phyloP scores from a whole-genome alignment of 2,329 filamentous ascomycete species.

The Aquanectria penicillioides region DNA sequence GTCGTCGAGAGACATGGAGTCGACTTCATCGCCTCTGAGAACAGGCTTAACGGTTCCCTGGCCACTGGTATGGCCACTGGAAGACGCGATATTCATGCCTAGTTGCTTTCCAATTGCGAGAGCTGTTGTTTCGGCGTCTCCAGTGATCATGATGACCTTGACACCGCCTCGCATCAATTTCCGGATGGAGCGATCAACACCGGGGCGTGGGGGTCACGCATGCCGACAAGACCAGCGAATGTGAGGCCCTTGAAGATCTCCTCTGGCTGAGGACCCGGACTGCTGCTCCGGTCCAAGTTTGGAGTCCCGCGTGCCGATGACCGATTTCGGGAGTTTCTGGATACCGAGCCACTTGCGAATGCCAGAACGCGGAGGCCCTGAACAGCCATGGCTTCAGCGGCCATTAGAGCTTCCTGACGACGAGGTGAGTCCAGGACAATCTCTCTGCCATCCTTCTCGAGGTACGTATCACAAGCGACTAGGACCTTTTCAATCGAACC shows the following conservation, averaged over 20 bases:
- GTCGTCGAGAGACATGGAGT: slow-evolving; percentile 87
- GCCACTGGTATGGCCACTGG: slow-evolving; percentile 61
- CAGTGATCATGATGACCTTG: slow-evolving; percentile 99
- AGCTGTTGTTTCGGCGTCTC: slow-evolving; percentile 94
- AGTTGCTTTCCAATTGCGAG: slow-evolving; percentile 93
- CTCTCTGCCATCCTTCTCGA: slow-evolving; percentile 87
- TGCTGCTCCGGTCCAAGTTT: slow-evolving; percentile 50
- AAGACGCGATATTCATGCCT: slow-evolving; percentile 83
- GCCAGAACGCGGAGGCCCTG: slow-evolving; percentile 91
- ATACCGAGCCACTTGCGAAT: slow-evolving; percentile 85
- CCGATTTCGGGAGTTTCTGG: slow-evolving; percentile 57
- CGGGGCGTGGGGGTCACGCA: slow-evolving; percentile 97
- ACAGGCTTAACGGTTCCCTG: slow-evolving; percentile 75
- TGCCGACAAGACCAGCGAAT: slow-evolving; percentile 93
- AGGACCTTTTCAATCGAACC: slow-evolving; percentile 91
- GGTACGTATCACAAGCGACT: slow-evolving; percentile 87
- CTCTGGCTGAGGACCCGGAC: slow-evolving; percentile 63
- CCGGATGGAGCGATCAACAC: slow-evolving; percentile 88
- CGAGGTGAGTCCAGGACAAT: slow-evolving; percentile 82
- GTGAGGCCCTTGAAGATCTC: slow-evolving; percentile 84
- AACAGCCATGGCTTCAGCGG: slow-evolving; percentile 86
- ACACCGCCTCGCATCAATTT: slow-evolving; percentile 93
- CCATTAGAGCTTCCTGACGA: slow-evolving; percentile 78
- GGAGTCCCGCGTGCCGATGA: slow-evolving; percentile 63
- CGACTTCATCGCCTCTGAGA: slow-evolving; percentile 89